A percentile compares a stretch with the other conserved stretches of the same genome.
These are phyloP conservation scores for Tribonema minus DNA, from an alignment of 108 stramenopile genomes.

Conservation along the genomic window DNA sequence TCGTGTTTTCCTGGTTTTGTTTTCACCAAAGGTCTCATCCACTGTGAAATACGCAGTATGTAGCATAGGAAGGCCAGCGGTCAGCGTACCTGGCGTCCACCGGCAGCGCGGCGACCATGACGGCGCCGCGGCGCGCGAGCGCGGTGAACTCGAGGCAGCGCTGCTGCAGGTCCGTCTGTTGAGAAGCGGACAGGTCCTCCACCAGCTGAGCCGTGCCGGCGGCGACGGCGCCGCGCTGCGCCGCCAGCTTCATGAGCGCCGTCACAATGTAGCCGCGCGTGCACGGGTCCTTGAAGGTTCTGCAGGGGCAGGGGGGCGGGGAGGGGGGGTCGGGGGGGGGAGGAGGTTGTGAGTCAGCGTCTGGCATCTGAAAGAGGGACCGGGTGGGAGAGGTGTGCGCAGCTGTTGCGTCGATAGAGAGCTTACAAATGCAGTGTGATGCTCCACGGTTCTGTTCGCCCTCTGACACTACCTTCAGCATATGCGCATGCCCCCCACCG, in stretches of 20 bases:
- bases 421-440: no score
- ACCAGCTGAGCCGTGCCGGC: constrained; percentile 72
- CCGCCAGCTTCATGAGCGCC: constrained; percentile 87
- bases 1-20: neutral
- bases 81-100: constrained; percentile 65
- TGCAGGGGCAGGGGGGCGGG: no score
- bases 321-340: no score
- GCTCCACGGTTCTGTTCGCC: no score
- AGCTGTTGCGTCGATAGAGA: no score
- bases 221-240: constrained; percentile 83
- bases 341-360: no score
- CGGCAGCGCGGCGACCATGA: constrained; percentile 75
- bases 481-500: no score
- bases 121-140: constrained; percentile 63
- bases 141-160: constrained; percentile 84
- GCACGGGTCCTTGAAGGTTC: constrained; percentile 28
- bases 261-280: constrained; percentile 77
- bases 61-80: no score
- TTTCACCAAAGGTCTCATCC: neutral
- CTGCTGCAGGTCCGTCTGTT: constrained; percentile 78
- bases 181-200: constrained; percentile 75
- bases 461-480: no score
- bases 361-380: no score
- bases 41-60: constrained; percentile 40
- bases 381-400: no score